These are phyloP conservation scores for Volvox africanus DNA, from an alignment of 139 green algal species.

Conservation along the genomic window DNA sequence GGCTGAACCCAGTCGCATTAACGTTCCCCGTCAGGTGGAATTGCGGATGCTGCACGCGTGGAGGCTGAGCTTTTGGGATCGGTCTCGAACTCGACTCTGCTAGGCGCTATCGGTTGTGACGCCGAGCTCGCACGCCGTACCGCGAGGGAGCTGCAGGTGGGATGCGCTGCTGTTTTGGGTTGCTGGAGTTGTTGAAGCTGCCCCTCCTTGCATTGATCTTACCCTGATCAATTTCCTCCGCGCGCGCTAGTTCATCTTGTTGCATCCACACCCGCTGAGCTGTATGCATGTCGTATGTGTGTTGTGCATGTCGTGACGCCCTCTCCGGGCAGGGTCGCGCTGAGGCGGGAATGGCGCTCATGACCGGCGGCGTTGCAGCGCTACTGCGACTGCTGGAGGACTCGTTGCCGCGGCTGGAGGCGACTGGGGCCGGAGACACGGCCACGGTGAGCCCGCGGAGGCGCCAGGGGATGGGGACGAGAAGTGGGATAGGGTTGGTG, in stretches of 20 bases:
- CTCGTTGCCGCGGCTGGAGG: constrained; percentile 24
- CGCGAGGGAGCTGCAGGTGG: constrained; percentile 32
- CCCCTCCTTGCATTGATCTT: too few species aligned
- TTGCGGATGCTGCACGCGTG: constrained; percentile 20
- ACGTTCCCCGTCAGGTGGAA: background rate
- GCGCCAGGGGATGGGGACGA: too few species aligned
- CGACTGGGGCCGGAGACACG: background rate
- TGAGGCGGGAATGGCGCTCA: constrained; percentile 16
- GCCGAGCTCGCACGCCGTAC: background rate
- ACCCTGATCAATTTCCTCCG: too few species aligned
- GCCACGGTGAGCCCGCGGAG: background rate
- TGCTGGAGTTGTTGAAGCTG: too few species aligned
- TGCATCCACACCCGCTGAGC: too few species aligned
- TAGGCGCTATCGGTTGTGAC: background rate
- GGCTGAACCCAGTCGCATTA: too few species aligned
- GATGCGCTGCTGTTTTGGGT: background rate
- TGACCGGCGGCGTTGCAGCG: background rate
- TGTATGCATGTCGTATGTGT: too few species aligned
- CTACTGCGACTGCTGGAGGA: constrained; percentile 31
- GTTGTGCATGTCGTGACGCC: too few species aligned
- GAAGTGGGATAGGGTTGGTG: too few species aligned
- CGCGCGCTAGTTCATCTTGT: too few species aligned
- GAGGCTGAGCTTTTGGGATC: constrained; percentile 33
- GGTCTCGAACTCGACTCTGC: background rate
- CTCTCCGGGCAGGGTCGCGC: constrained; percentile 11